Percentiles rank a stretch among this genome's conserved stretches.
These are phyloP conservation scores for Biscogniauxia sp. DNA, from an alignment of 2,329 filamentous ascomycete species.

Conservation along the genomic window DNA sequence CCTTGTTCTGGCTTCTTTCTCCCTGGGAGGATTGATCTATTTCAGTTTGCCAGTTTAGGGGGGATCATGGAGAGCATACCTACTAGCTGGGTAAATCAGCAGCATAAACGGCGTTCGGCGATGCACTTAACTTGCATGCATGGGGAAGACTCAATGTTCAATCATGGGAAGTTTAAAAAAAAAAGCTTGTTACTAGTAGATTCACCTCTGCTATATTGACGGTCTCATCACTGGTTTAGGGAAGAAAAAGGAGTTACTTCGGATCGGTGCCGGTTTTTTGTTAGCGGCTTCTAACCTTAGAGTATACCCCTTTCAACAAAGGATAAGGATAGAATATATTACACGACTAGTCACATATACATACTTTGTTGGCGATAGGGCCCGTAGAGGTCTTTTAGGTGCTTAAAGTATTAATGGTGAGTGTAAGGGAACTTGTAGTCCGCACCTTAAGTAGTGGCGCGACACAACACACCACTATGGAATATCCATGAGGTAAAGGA, in stretches of 20 bases:
- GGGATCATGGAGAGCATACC: not conserved
- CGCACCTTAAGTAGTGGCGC: no score
- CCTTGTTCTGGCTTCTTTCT: not conserved
- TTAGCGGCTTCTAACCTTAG: conserved; percentile 2
- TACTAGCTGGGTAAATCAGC: no score
- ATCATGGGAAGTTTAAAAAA: conserved; percentile 5
- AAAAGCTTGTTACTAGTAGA: conserved; percentile 1
- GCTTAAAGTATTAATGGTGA: no score
- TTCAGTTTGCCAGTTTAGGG: conserved; percentile 5
- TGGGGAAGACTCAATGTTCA: conserved; percentile 7
- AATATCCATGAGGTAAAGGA: no score
- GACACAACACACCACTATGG: no score
- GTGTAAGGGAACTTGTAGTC: no score
- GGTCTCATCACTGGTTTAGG: not conserved
- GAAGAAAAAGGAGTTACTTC: not conserved
- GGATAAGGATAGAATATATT: conserved; percentile 24
- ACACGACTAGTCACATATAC: not conserved
- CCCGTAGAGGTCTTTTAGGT: no score
- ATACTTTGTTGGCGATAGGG: not conserved
- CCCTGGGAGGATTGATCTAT: not conserved
- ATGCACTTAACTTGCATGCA: conserved; percentile 26
- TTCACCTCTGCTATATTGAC: conserved; percentile 3
- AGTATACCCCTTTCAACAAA: conserved; percentile 35
- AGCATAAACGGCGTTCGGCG: not conserved
- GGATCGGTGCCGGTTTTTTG: not conserved